Evolutionary conservation across 305 asterid genomes (phyloP).

Genomic region (Nicotiana rustica): DNA sequence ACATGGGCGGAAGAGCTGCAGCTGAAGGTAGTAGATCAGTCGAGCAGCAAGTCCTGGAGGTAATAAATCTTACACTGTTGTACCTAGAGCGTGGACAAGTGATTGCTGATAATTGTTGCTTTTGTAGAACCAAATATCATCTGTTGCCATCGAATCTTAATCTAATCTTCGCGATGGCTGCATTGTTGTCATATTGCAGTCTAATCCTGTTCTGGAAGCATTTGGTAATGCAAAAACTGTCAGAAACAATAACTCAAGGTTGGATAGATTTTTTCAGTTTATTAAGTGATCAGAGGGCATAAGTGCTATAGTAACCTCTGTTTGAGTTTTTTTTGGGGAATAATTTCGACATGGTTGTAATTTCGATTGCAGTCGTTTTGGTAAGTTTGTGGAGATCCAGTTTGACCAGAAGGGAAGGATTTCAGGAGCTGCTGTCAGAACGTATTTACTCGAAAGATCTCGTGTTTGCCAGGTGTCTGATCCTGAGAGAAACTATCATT

Average conservation of each 20-base stretch:
- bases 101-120: conserved; percentile 13
- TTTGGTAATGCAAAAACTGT: conserved; percentile 52
- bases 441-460: conserved; percentile 88
- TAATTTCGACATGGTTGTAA: conserved; percentile 37
- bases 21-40: conserved; percentile 72
- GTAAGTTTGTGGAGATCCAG: conserved; percentile 92
- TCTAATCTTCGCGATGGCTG: conserved; percentile 15
- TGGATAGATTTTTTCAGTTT: conserved; percentile 32
- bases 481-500: conserved; percentile 93
- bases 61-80: conserved; percentile 42
- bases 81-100: conserved; percentile 4
- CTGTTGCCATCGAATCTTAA: background rate
- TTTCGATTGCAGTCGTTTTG: conserved; percentile 74
- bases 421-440: conserved; percentile 91
- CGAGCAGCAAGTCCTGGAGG: conserved; percentile 89
- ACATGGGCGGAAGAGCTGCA: conserved; percentile 84
- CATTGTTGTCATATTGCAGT: conserved; percentile 51
- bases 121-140: conserved; percentile 10
- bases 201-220: conserved; percentile 53
- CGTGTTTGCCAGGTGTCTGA: conserved; percentile 93
- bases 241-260: conserved; percentile 62
- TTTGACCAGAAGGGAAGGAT: conserved; percentile 79
- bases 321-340: background rate
- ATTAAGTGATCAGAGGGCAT: conserved; percentile 6
- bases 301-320: background rate